Conservation (phyloP, 306 rosid species). For the Quercus wislizeni region DNA sequence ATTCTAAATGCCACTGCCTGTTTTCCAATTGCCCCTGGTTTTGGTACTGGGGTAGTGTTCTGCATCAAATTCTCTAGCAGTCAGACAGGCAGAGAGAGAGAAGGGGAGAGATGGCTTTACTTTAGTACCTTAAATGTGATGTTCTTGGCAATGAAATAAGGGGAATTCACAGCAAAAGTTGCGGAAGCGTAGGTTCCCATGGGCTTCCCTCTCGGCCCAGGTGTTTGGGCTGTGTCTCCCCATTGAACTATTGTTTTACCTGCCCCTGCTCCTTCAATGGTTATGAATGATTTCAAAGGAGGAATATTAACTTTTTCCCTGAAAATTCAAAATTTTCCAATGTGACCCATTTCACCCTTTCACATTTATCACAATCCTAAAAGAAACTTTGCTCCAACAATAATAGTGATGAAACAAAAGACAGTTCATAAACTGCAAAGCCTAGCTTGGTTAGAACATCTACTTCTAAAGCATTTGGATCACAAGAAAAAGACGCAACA, state of each 20-base stretch:
- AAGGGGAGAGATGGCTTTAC: neutral
- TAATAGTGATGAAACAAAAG: neutral
- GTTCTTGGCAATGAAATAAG: constrained; percentile 89
- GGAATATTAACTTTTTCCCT: constrained; percentile 94
- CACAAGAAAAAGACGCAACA: constrained; percentile 25
- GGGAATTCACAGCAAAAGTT: constrained; percentile 87
- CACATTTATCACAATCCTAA: neutral
- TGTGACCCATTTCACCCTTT: constrained; percentile 3
- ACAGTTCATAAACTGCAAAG: constrained; percentile 13
- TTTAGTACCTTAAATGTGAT: constrained; percentile 75
- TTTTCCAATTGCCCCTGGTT: constrained; percentile 74
- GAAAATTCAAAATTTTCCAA: constrained; percentile 4
- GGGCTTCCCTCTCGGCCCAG: constrained; percentile 62
- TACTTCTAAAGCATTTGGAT: constrained; percentile 14
- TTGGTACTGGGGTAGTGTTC: constrained; percentile 85
- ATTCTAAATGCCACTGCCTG: constrained; percentile 96
- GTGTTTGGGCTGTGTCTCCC: constrained; percentile 97
- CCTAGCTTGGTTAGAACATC: constrained; percentile 19
- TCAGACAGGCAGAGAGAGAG: neutral
- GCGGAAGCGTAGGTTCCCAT: constrained; percentile 87
- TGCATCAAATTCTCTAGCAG: constrained; percentile 25
- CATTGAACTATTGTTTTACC: constrained; percentile 88
- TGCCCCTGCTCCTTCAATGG: constrained; percentile 89
- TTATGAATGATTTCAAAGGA: constrained; percentile 72
- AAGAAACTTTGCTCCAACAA: constrained; percentile 1